These are phyloP conservation scores for Xylariaceae sp. DNA, from an alignment of 2,329 filamentous ascomycete genomes.

Conservation along the genomic window DNA sequence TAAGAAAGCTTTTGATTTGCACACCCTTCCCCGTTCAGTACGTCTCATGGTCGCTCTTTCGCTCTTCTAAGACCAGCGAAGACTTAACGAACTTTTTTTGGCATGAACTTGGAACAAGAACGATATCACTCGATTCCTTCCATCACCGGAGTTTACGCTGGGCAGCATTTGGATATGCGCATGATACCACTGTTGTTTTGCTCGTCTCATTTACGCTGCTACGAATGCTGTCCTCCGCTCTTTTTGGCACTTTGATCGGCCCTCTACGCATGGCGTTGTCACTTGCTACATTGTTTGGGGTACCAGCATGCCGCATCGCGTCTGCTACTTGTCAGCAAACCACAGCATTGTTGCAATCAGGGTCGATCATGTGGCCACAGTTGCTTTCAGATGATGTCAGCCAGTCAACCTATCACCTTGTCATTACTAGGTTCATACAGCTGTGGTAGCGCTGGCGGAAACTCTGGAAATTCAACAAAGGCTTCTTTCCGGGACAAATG, in stretches of 20 bases:
- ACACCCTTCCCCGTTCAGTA: background rate
- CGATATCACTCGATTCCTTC: slow-evolving; percentile 1
- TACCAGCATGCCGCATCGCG: no score
- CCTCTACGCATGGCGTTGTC: background rate
- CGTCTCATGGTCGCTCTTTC: slow-evolving; percentile 2
- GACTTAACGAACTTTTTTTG: slow-evolving; percentile 1
- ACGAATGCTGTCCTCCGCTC: background rate
- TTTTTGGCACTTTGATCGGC: background rate
- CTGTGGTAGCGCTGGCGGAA: no score
- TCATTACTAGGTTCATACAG: no score
- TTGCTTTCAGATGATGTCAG: no score
- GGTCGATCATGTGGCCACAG: no score
- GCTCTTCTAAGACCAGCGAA: background rate
- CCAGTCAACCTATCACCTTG: no score
- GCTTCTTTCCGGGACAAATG: no score
- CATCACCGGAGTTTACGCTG: slow-evolving; percentile 8
- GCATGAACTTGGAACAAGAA: background rate
- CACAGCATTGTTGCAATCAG: no score
- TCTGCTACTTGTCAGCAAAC: no score
- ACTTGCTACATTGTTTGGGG: no score
- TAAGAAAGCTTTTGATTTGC: slow-evolving; percentile 9
- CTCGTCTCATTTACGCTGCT: slow-evolving; percentile 3
- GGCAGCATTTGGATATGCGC: slow-evolving; percentile 7
- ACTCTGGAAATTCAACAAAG: no score
- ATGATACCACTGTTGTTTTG: slow-evolving; percentile 10